Evolutionary conservation across 1,284 basidiomycete species (phyloP), one percentile per base, ranked within the genome.

Genomic region (Ustilago hordei): DNA sequence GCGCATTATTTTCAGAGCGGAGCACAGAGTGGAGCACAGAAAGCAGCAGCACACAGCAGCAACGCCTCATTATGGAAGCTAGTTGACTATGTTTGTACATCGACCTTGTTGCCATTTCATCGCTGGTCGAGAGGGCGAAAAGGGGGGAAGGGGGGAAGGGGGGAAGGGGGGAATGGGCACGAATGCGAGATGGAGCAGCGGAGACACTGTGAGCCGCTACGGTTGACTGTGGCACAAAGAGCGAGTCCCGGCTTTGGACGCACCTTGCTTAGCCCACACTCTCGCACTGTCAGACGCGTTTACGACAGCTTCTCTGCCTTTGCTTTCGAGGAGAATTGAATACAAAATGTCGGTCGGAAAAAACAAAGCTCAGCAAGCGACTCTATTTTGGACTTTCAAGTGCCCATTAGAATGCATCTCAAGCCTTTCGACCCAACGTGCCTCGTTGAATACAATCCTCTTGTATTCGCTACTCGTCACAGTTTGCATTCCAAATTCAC

Each of bases 1-100:
- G 69, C 64, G 53, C 69, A 63, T 55, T 39, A 28, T 28, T 28
- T 28, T 28, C 23, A 28, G 23, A 28, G 23, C 3, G 23, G 23
- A 28, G 3, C 23, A 28, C 23, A 28, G 23, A 28, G 23, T 28
- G 23, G 23, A 28, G 23, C 23, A 28, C 23, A 28, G 3, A 28
- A 3, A 28, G 23, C 23, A 28, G 23, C 23, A 28, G 23, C 23
- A 28, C 23, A 28, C 23, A 28, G 23, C 23, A 28, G 23, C 23
- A 3, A 28, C 23, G 23, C 23, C 23, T 28, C 23, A 28, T 28
- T 28, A 3, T 28, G 23, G 23, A 28, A 28, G 23, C 23, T 28
- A 28, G 23, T 28, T 28, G 3, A 28, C 23, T 28, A 28, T 28
- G 23, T 3, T 28, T 28, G 23, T 28, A 28, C 23, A 3, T 28